A percentile compares a stretch with the other conserved stretches of the same genome.
These are phyloP conservation scores for Penicillium hesseltinei DNA, from an alignment of 2,329 filamentous ascomycete genomes.

Conservation along the genomic window DNA sequence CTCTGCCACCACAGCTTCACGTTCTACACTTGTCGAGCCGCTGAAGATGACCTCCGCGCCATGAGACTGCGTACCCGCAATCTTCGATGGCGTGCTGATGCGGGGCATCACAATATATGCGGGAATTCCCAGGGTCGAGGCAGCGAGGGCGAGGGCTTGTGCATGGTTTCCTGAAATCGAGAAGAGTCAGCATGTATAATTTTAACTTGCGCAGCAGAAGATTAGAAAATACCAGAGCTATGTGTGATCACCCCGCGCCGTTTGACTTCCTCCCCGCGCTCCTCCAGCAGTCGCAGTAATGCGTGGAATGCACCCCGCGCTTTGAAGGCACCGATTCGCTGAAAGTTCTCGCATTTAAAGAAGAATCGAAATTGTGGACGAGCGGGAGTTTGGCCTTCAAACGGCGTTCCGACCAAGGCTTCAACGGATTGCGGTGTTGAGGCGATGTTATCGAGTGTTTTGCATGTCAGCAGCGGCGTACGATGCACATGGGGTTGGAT, in stretches of 20 bases:
- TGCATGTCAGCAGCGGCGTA: constrained; percentile 79
- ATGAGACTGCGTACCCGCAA: constrained; percentile 75
- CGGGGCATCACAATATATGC: constrained; percentile 89
- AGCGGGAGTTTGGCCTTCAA: constrained; percentile 58
- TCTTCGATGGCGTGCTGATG: constrained; percentile 83
- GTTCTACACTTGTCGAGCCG: constrained; percentile 75
- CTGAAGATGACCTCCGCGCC: constrained; percentile 77
- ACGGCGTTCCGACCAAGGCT: constrained; percentile 57
- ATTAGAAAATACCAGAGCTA: constrained; percentile 65
- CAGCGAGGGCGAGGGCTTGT: constrained; percentile 85
- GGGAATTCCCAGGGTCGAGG: constrained; percentile 67
- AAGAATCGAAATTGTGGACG: constrained; percentile 69
- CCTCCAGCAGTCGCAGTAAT: constrained; percentile 64
- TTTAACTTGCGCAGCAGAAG: background rate
- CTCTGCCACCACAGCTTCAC: constrained; percentile 71
- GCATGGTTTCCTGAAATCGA: constrained; percentile 78
- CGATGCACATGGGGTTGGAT: constrained; percentile 75
- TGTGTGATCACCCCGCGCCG: constrained; percentile 80
- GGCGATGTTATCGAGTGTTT: constrained; percentile 70
- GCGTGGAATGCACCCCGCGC: constrained; percentile 88
- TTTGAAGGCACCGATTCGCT: constrained; percentile 91
- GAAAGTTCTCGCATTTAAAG: constrained; percentile 96
- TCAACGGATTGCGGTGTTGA: constrained; percentile 63
- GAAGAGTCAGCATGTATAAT: background rate
- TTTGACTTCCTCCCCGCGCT: constrained; percentile 60